Percentiles rank a stretch among this genome's conserved stretches.
Conservation (phyloP, 2,329 filamentous ascomycete species). For the Epichloe sylvatica region DNA sequence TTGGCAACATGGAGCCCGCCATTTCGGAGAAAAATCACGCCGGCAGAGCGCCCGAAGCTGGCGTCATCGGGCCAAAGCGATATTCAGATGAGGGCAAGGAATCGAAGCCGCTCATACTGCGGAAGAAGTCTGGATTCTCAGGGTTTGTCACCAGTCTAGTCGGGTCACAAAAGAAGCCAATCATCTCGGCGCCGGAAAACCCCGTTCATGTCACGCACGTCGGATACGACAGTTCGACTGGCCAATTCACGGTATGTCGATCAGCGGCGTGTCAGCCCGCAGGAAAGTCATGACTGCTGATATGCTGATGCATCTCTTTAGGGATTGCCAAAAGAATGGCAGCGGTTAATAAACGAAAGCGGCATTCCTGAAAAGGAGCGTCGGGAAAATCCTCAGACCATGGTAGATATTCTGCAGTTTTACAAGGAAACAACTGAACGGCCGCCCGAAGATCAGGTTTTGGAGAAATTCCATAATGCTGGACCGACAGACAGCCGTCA, state of each 20-base stretch:
- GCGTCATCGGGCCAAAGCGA: conserved; percentile 46
- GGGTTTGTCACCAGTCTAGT: conserved; percentile 74
- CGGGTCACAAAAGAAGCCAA: conserved; percentile 73
- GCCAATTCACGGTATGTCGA: conserved; percentile 71
- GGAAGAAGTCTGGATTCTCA: conserved; percentile 82
- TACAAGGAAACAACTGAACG: conserved; percentile 87
- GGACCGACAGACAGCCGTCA: conserved; percentile 42
- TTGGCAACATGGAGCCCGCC: conserved; percentile 22
- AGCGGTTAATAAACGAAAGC: conserved; percentile 85
- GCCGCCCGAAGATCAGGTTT: conserved; percentile 70
- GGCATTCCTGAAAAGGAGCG: conserved; percentile 94
- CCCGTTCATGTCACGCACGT: conserved; percentile 97
- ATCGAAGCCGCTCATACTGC: conserved; percentile 43
- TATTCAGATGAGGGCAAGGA: conserved; percentile 67
- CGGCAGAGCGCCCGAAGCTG: conserved; percentile 25
- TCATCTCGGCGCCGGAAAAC: conserved; percentile 96
- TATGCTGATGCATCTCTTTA: conserved; percentile 23
- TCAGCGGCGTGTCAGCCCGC: not conserved
- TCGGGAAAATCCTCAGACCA: conserved; percentile 87
- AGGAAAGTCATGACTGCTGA: no score
- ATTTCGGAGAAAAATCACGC: conserved; percentile 25
- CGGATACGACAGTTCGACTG: conserved; percentile 89
- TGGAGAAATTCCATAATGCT: conserved; percentile 92
- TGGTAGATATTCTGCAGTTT: conserved; percentile 90
- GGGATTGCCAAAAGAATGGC: conserved; percentile 97